Base-by-base conservation (phyloP, 768 basidiomycete species). In the Lactifluus subvellereus region DNA sequence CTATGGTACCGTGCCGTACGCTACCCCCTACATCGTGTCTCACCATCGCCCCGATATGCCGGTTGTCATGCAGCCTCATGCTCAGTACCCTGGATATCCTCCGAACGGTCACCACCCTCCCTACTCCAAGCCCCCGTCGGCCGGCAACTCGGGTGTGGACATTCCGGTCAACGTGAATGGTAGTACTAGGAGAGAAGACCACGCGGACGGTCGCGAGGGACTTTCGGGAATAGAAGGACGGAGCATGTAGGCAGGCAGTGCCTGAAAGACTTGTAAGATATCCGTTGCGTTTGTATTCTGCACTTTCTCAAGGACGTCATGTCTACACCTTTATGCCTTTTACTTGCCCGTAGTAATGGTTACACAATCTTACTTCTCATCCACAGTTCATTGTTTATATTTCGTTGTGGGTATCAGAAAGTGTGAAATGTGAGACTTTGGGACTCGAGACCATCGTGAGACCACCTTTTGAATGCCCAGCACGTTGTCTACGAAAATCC, bases 1-100 rank as follows among this genome's bases (percentile, higher is more conserved):
- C 54, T 78, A 78, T 65, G 75, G 78, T 60, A 72, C 79, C 27
- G 77, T 79, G 72, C 76, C 77, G 60, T 82, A 80, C 69, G 66
- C 72, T 3, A 71, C 74, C n/a, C 78, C 77, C 33, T 82, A 81
- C 71, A 74, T 82, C 72, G 73, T 82, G 64, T 74, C 65, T 40
- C 59, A 76, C 54, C 75, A 71, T 63, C 75, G 77, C 59, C 73
- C 78, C 56, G 65, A 63, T 38, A 40, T 61, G 61, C 61, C 54
- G 47, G 60, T 67, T 37, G 56, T 55, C 49, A 65, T 64, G 67
- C 64, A 65, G 35, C 58, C 66, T 27, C 64, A 69, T 32, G 61
- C 52, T 51, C 61, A 68, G 40, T 67, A 59, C 48, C 64, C 61
- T 51, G 61, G 64, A 43, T 68, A 68, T 13, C 70, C 74, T 16